Conservation (phyloP, 2,329 filamentous ascomycete species). For the Trichoderma simmonsii region DNA sequence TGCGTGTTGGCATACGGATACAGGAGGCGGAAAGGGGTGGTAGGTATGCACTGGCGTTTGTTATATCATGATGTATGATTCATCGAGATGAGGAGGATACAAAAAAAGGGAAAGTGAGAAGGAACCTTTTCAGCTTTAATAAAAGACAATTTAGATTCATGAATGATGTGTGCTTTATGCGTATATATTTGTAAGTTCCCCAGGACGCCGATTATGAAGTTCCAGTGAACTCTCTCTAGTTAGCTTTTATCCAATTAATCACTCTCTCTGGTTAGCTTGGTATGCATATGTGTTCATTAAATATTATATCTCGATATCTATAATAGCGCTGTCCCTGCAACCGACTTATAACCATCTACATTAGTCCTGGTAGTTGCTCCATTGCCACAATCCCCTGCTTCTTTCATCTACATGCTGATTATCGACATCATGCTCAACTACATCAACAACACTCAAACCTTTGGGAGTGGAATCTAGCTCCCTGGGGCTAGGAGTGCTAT, state of each 20-base stretch:
- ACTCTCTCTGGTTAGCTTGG: too few species aligned
- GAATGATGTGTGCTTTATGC: too few species aligned
- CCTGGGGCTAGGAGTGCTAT: fast-evolving
- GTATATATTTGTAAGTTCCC: too few species aligned
- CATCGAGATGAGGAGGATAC: neutral
- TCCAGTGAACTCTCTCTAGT: too few species aligned
- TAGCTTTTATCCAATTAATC: too few species aligned
- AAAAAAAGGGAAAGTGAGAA: neutral
- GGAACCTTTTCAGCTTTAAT: neutral
- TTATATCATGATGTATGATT: slow-evolving; percentile 22
- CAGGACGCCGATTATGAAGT: too few species aligned
- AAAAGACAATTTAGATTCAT: neutral
- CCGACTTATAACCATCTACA: neutral
- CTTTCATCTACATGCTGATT: neutral
- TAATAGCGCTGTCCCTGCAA: neutral
- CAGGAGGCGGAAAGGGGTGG: neutral
- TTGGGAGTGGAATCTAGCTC: neutral
- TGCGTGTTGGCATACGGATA: neutral
- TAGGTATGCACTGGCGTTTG: slow-evolving; percentile 22
- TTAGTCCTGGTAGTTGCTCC: neutral
- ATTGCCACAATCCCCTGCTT: neutral
- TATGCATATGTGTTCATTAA: neutral
- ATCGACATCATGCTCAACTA: neutral
- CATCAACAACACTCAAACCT: neutral
- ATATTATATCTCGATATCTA: neutral